Percentiles rank a stretch among this genome's conserved stretches.
These are phyloP conservation scores for Achaetomiella virescens DNA, from an alignment of 495 filamentous ascomycete genomes.

Conservation along the genomic window DNA sequence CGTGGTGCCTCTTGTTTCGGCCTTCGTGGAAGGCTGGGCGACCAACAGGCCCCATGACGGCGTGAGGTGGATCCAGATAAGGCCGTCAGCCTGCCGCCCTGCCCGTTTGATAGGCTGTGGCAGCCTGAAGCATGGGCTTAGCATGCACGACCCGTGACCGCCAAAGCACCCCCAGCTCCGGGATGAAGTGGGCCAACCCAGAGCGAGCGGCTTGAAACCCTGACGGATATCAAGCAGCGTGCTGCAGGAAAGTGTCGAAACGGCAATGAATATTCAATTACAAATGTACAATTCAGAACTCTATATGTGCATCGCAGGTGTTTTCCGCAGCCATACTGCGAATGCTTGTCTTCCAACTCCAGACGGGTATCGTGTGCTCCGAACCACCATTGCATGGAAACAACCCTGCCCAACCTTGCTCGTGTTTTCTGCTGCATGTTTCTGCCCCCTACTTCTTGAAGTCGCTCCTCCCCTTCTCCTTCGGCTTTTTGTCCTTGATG, in stretches of 20 bases:
- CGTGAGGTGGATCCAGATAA: not conserved
- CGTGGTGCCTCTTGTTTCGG: not conserved
- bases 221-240: not conserved
- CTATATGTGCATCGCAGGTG: not conserved
- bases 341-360: not conserved
- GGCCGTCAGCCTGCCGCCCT: too few species aligned
- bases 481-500: slow-evolving; percentile 46
- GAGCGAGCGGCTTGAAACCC: not conserved
- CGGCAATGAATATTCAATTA: too few species aligned
- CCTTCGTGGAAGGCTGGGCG: not conserved
- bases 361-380: slow-evolving; percentile 4
- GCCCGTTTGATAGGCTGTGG: too few species aligned
- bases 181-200: too few species aligned
- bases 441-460: slow-evolving; percentile 4
- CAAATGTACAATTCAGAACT: not conserved
- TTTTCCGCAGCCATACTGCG: too few species aligned
- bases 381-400: not conserved
- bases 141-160: too few species aligned
- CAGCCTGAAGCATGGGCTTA: too few species aligned
- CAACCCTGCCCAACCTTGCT: too few species aligned
- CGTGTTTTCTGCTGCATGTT: too few species aligned
- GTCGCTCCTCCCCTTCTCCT: slow-evolving; percentile 23
- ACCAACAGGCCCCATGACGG: slow-evolving; percentile 6
- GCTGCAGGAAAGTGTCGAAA: too few species aligned
- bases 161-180: too few species aligned